Evolutionary conservation across 176 grass and related monocot genomes (phyloP).

Genomic region (Leersia perrieri): DNA sequence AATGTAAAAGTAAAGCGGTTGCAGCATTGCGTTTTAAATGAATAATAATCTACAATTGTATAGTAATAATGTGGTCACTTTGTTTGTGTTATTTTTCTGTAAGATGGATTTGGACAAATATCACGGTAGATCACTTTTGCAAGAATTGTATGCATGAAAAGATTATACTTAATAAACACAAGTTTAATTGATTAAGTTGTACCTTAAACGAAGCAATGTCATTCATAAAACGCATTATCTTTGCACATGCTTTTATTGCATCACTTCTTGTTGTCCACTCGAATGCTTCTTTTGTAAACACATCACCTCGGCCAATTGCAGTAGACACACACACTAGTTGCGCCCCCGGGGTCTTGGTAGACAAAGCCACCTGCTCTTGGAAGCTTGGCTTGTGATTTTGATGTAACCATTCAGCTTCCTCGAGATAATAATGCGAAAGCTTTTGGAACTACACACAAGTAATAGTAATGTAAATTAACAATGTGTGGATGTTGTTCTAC

Average conservation of each 20-base stretch:
- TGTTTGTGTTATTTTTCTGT: too few species aligned
- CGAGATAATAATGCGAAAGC: neutral
- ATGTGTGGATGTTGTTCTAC: too few species aligned
- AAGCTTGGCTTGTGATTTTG: neutral
- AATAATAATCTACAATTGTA: too few species aligned
- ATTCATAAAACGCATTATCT: conserved; percentile 30
- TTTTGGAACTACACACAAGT: neutral
- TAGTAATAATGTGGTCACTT: too few species aligned
- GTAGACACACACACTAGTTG: neutral
- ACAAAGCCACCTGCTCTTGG: neutral
- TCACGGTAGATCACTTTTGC: too few species aligned
- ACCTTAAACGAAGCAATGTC: conserved; percentile 35
- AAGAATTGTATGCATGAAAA: too few species aligned
- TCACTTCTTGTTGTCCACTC: neutral
- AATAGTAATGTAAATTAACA: neutral
- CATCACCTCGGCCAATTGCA: neutral
- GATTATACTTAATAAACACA: too few species aligned
- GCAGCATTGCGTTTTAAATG: too few species aligned
- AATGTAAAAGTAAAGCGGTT: too few species aligned
- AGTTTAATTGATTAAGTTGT: neutral
- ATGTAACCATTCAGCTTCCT: neutral
- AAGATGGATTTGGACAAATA: too few species aligned
- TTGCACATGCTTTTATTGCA: neutral
- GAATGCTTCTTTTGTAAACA: neutral
- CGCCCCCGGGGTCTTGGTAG: neutral